A percentile compares a stretch with the other conserved stretches of the same genome.
phyloP scores from a whole-genome alignment of 768 basidiomycete species.

The Leccinum obscurum region DNA sequence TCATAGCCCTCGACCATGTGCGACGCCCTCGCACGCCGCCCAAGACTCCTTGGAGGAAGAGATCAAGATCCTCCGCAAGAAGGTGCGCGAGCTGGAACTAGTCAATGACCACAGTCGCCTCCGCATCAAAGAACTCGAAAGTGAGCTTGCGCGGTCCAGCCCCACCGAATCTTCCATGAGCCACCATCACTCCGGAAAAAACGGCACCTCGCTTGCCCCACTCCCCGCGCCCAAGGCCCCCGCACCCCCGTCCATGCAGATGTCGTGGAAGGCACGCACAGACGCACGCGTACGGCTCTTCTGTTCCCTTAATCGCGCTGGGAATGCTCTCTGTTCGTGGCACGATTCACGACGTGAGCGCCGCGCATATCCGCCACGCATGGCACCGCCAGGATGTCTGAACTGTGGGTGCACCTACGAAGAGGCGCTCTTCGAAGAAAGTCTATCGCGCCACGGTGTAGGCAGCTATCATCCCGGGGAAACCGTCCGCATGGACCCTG shows the following conservation, averaged over 20 bases:
- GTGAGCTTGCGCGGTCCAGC: constrained; percentile 39
- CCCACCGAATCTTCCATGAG: constrained; percentile 23
- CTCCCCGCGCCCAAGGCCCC: constrained; percentile 31
- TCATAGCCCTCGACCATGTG: constrained; percentile 21
- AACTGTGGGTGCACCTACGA: constrained; percentile 88
- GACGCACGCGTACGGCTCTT: constrained; percentile 68
- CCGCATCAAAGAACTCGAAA: constrained; percentile 50
- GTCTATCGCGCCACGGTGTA: constrained; percentile 72
- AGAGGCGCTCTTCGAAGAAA: constrained; percentile 86
- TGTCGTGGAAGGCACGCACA: constrained; percentile 71
- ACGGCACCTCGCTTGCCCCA: constrained; percentile 11
- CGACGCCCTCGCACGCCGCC: constrained; percentile 15
- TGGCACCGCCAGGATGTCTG: constrained; percentile 73
- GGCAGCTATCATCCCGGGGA: constrained; percentile 85
- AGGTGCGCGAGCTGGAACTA: constrained; percentile 63
- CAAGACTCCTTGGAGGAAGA: constrained; percentile 46
- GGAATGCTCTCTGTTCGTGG: constrained; percentile 88
- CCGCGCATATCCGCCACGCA: constrained; percentile 71
- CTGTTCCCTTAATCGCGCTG: constrained; percentile 83
- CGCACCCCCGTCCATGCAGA: constrained; percentile 44
- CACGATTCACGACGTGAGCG: constrained; percentile 87
- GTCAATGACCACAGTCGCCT: constrained; percentile 51
- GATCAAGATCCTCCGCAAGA: constrained; percentile 53
- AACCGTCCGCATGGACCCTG: constrained; percentile 86
- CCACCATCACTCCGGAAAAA: constrained; percentile 13